Evolutionary conservation across 805 yeast genomes (phyloP).

Genomic region (Zygoascus bituminiphila): DNA sequence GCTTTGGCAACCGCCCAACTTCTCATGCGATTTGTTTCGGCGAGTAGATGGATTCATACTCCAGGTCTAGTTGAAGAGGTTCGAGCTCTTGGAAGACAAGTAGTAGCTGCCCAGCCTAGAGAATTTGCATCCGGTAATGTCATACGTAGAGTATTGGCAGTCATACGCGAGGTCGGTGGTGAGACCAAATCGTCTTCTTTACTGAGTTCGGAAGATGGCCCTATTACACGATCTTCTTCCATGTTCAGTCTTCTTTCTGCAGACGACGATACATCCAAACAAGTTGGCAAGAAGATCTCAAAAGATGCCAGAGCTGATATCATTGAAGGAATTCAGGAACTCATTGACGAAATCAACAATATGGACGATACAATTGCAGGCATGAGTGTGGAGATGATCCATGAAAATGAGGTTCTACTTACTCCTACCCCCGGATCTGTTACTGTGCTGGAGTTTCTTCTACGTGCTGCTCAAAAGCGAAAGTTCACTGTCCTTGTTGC

Average conservation of each 20-base stretch:
- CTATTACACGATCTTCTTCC: conserved; percentile 36
- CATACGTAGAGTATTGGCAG: conserved; percentile 77
- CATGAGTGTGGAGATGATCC: conserved; percentile 88
- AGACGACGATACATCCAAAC: conserved; percentile 16
- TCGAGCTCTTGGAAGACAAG: conserved; percentile 59
- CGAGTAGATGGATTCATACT: conserved; percentile 77
- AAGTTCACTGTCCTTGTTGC: conserved; percentile 83
- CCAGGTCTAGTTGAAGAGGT: conserved; percentile 65
- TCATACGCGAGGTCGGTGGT: conserved; percentile 79
- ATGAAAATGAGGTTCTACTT: conserved; percentile 60
- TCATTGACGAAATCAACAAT: conserved; percentile 83
- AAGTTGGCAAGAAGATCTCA: conserved; percentile 15
- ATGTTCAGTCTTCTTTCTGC: conserved; percentile 83
- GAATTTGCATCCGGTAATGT: conserved; percentile 87
- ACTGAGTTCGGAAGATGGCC: background rate
- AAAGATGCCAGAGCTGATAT: conserved; percentile 72
- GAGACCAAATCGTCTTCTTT: conserved; percentile 32
- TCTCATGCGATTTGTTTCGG: conserved; percentile 78
- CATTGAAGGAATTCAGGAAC: conserved; percentile 85
- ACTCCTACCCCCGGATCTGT: conserved; percentile 94
- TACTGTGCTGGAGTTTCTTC: conserved; percentile 78
- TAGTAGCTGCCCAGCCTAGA: conserved; percentile 74
- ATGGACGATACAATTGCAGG: conserved; percentile 86
- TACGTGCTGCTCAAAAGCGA: conserved; percentile 82
- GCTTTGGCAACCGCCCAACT: conserved; percentile 85